A percentile compares a stretch with the other conserved stretches of the same genome.
These are phyloP conservation scores for Thymus quinquecostatus DNA, from an alignment of 257 asterid genomes.

Conservation along the genomic window DNA sequence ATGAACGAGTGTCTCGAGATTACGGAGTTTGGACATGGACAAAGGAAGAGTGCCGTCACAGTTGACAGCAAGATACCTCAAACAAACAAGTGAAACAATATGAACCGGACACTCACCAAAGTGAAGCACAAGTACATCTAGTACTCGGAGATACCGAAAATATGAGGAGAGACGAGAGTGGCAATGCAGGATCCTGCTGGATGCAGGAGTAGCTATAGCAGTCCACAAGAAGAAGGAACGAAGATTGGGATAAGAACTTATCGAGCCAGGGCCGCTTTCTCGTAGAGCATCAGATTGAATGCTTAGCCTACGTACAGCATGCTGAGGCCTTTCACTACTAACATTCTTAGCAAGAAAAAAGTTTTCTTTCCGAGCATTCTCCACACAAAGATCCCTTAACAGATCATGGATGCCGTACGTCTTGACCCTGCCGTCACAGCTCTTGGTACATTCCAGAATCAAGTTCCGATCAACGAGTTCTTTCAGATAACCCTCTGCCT, in stretches of 20 bases:
- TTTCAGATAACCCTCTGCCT: background rate
- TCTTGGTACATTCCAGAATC: background rate
- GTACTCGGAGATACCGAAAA: constrained; percentile 8
- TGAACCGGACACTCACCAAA: background rate
- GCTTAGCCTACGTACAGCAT: background rate
- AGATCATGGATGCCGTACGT: background rate
- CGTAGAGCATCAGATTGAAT: background rate
- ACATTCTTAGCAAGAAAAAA: background rate
- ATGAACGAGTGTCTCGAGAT: constrained; percentile 25
- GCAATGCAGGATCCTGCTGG: too few relatives aligned
- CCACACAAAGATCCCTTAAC: background rate
- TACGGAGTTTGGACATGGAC: constrained; percentile 21
- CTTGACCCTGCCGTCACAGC: background rate
- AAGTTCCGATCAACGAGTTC: background rate
- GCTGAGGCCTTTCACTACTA: too few relatives aligned
- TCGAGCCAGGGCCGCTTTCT: background rate
- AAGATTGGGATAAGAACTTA: too few relatives aligned
- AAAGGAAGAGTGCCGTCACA: background rate
- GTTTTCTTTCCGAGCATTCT: background rate
- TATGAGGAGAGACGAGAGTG: background rate
- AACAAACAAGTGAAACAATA: background rate
- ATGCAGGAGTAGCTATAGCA: too few relatives aligned
- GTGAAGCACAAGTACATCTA: background rate
- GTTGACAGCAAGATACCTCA: constrained; percentile 35
- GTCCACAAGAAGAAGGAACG: too few relatives aligned